phyloP scores from a whole-genome alignment of 1,284 basidiomycete species.

The Sporisorium sorghi region DNA sequence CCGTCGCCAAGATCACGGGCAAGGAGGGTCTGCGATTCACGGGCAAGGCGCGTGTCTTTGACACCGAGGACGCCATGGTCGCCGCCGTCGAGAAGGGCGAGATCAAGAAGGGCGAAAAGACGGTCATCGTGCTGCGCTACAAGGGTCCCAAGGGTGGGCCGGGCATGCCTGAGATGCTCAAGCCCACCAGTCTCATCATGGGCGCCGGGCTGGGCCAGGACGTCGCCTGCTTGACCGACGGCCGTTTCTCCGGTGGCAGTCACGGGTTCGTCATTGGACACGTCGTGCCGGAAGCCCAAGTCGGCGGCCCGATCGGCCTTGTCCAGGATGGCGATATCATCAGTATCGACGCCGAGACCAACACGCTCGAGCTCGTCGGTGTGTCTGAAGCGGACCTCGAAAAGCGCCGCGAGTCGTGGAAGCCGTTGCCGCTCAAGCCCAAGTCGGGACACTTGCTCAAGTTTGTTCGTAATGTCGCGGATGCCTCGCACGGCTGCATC shows the following conservation, averaged over 20 bases:
- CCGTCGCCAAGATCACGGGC: slow-evolving; percentile 69
- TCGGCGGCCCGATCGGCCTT: slow-evolving; percentile 89
- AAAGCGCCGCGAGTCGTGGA: slow-evolving; percentile 78
- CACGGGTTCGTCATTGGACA: slow-evolving; percentile 86
- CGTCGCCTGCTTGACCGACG: slow-evolving; percentile 94
- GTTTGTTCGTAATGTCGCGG: slow-evolving; percentile 70
- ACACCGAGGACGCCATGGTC: slow-evolving; percentile 68
- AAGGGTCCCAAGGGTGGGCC: slow-evolving; percentile 75
- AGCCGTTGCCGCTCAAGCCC: slow-evolving; percentile 85
- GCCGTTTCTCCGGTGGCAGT: slow-evolving; percentile 88
- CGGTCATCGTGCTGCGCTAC: slow-evolving; percentile 67
- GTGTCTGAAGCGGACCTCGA: slow-evolving; percentile 80
- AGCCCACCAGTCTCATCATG: slow-evolving; percentile 71
- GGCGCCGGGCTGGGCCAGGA: slow-evolving; percentile 91
- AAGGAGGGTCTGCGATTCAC: slow-evolving; percentile 67
- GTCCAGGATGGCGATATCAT: slow-evolving; percentile 88
- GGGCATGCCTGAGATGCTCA: slow-evolving; percentile 96
- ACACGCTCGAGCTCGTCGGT: slow-evolving; percentile 78
- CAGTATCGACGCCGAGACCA: slow-evolving; percentile 80
- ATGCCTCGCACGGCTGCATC: slow-evolving; percentile 84
- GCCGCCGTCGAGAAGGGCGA: slow-evolving; percentile 61
- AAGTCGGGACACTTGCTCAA: slow-evolving; percentile 74
- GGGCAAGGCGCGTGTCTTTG: slow-evolving; percentile 68
- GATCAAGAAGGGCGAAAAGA: slow-evolving; percentile 69
- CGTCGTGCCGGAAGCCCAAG: slow-evolving; percentile 90